phyloP scores from a whole-genome alignment of 805 yeast species.

The Millerozyma acaciae region DNA sequence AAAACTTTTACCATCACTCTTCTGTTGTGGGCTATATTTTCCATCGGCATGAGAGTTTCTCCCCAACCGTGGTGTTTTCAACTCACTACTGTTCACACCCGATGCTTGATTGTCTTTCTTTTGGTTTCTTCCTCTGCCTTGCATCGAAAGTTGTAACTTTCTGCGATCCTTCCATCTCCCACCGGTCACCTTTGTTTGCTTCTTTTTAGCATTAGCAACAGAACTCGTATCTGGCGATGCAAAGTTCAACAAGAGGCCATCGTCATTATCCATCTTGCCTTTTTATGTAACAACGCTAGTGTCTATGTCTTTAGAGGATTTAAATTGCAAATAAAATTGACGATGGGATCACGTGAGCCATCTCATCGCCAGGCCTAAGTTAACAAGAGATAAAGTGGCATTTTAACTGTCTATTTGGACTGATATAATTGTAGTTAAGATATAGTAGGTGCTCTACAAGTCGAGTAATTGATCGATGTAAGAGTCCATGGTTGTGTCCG shows the following conservation, averaged over 20 bases:
- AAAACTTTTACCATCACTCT: constrained; percentile 8
- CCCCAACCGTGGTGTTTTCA: constrained; percentile 6
- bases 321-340: no score
- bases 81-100: constrained; percentile 30
- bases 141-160: constrained; percentile 48
- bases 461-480: constrained; percentile 20
- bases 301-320: no score
- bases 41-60: no score
- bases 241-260: constrained; percentile 74
- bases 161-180: constrained; percentile 85
- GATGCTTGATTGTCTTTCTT: constrained; percentile 19
- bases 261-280: constrained; percentile 56
- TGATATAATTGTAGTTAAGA: no score
- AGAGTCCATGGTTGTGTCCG: constrained; percentile 22
- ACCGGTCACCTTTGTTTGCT: constrained; percentile 49
- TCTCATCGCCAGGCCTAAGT: no score
- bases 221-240: constrained; percentile 34
- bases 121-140: constrained; percentile 37
- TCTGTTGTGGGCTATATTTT: constrained; percentile 4
- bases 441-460: no score
- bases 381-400: no score
- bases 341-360: no score
- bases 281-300: no score
- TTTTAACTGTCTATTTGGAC: no score
- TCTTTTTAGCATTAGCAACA: constrained; percentile 16